Base-by-base conservation (phyloP, 1,139 yeast species). In the Blastobotrys arbuscula region DNA sequence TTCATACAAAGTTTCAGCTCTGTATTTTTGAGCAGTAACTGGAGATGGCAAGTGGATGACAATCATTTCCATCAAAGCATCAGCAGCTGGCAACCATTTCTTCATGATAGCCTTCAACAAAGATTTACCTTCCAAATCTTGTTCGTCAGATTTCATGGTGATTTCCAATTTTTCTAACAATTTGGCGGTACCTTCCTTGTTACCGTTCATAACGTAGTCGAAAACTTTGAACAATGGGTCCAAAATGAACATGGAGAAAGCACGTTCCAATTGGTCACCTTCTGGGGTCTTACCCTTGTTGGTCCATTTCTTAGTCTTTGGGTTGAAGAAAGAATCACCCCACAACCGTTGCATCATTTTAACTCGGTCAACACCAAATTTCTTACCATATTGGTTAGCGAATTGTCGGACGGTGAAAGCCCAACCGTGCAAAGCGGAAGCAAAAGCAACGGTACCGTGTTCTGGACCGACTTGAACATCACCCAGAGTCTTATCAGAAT, bases 391-490 rank as follows among this genome's bases (percentile, higher is more conserved):
- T 80, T 96, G 88, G 77, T 79, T 76, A 69, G 98, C 98, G 67
- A 92, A 92, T 81, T 92, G 98, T 78, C 98, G 89, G 72, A 92
- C 84, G 68, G 98, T 92, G 92, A 92, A 92, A 73, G 97, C 97
- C 98, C 98, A 92, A 77, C 98, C 98, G 84, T 92, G 98, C 72
- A 92, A 82, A 84, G 97, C 98, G 75, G 98, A 92, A 79, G 96
- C 97, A 77, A 92, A 92, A 63, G 98, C 98, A 72, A 92, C 97
- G 75, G 97, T 92, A 79, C 98, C 98, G 74, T 77, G 77, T 74
- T 92, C 95, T 76, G 98, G 98, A 95, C 84, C 90, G 64, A 92
- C 98, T 81, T 90, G 97, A 69, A 81, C 84, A 70, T 92, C 98
- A 79, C 97, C 98, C 61, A 90, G 76, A 58, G 81, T 75, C 76